Evolutionary conservation across 352 stramenopile genomes (phyloP).

Genomic region (Elongisporangium undulatum): DNA sequence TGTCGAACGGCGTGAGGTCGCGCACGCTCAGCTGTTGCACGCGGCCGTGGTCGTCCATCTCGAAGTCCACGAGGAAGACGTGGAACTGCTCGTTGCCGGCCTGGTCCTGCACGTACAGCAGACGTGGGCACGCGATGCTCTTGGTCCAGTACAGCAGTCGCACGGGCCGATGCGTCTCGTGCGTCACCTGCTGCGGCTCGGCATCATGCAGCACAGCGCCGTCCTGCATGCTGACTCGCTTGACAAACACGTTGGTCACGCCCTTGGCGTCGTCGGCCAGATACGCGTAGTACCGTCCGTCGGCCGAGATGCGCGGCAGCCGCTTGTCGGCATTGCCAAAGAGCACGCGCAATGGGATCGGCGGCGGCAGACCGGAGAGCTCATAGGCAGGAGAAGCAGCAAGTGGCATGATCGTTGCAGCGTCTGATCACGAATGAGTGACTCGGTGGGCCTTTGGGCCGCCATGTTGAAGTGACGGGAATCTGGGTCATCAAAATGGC

Average conservation of each 20-base stretch:
- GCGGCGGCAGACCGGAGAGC: slow-evolving; percentile 15
- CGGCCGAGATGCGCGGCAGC: slow-evolving; percentile 34
- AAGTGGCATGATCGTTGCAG: not conserved
- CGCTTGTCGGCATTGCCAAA: slow-evolving; percentile 46
- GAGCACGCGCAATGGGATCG: slow-evolving; percentile 39
- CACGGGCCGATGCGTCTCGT: slow-evolving; percentile 28
- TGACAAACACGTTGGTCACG: slow-evolving; percentile 44
- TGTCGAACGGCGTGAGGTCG: slow-evolving; percentile 32
- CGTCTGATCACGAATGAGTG: not conserved
- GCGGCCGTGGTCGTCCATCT: slow-evolving; percentile 14
- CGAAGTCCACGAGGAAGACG: slow-evolving; percentile 33
- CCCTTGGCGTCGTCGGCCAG: slow-evolving; percentile 29
- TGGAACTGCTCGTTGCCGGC: slow-evolving; percentile 45
- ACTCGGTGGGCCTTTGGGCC: not conserved
- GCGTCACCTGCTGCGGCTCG: slow-evolving; percentile 29
- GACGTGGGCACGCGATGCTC: slow-evolving; percentile 15
- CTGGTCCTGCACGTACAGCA: slow-evolving; percentile 42
- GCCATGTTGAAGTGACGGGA: not conserved
- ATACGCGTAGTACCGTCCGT: slow-evolving; percentile 45
- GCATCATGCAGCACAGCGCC: slow-evolving; percentile 17
- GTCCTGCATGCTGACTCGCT: slow-evolving; percentile 19
- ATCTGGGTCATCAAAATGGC: not conserved
- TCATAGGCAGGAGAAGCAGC: not conserved
- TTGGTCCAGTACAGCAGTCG: slow-evolving; percentile 36
- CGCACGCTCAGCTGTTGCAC: slow-evolving; percentile 19